phyloP scores from a whole-genome alignment of 1,284 basidiomycete genomes.

The Moesziomyces parantarcticus region DNA sequence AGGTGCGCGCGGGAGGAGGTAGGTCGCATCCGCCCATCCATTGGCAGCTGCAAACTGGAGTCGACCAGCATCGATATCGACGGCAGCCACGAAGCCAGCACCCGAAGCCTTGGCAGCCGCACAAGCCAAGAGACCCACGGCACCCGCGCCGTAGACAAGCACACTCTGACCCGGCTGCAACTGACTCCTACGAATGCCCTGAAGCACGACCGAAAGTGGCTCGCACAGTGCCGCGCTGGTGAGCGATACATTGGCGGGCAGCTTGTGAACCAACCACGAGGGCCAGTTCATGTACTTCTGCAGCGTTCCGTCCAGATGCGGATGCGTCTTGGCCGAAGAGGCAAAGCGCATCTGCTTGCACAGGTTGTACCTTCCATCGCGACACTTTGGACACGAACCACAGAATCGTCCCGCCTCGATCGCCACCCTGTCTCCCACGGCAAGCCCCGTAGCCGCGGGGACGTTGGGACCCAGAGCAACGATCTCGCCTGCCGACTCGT shows the following conservation, averaged over 20 bases:
- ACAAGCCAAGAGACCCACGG: constrained; percentile 89
- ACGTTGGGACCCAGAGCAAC: constrained; percentile 74
- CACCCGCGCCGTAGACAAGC: constrained; percentile 88
- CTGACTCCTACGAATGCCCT: constrained; percentile 79
- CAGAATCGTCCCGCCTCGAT: constrained; percentile 93
- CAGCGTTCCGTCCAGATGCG: constrained; percentile 91
- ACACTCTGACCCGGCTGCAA: constrained; percentile 76
- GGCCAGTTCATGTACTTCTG: constrained; percentile 90
- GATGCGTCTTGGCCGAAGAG: constrained; percentile 87
- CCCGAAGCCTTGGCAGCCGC: constrained; percentile 62
- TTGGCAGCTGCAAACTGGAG: constrained; percentile 49
- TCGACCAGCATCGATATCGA: constrained; percentile 51
- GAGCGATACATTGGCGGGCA: constrained; percentile 80
- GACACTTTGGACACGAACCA: constrained; percentile 72
- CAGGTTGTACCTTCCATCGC: constrained; percentile 88
- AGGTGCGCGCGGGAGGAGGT: constrained; percentile 75
- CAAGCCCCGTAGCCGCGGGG: constrained; percentile 70
- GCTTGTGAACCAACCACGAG: constrained; percentile 81
- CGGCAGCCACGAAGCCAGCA: constrained; percentile 54
- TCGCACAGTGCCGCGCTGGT: constrained; percentile 87
- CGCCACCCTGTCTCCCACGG: constrained; percentile 87
- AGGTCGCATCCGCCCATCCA: constrained; percentile 79
- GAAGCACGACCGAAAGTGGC: constrained; percentile 87
- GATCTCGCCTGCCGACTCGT: constrained; percentile 87
- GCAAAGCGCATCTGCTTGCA: constrained; percentile 87